Evolutionary conservation across 495 filamentous ascomycete genomes (phyloP), one percentile per base, ranked within the genome.

Genomic region (Lasiosphaeris hirsuta): DNA sequence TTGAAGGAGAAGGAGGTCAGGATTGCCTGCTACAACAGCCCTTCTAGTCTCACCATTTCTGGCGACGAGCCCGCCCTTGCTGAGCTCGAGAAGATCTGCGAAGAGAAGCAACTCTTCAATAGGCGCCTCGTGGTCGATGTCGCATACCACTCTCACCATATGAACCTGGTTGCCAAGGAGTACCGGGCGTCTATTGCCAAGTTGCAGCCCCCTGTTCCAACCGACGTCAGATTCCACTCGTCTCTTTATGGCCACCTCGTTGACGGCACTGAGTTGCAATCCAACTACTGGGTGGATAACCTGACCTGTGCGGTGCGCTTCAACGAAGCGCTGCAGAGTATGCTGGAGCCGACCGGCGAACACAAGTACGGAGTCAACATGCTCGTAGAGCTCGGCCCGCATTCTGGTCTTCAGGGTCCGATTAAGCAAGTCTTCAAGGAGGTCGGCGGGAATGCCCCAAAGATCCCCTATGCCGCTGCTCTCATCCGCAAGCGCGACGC

Each of bases 61-160:
- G 83, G 83, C 11, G 80, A 82, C 50, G 65, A 65, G 45, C 68
- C 67, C 10, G 79, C 76, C 13, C 68, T 85, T 18, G 67, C 75
- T n/a, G 73, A 80, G 53, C 65, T 86, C 9, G 69, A 79, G 47
- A 58, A 65, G 11, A 67, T 72, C 0, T 69, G 82, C 48, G 63
- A 76, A 18, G 68, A 71, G 13, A 74, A 77, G 15, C 60, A 75
- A 19, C 55, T 80, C 11, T 86, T 86, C 62, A 75, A 69, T 42
- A 72, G 84, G 43, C 72, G 74, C 10, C 76, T 88, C 0, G 67
- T 72, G 13, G 82, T 88, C n/a, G 75, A 81, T 33, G 70, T 77
- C 18, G 85, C 84, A 0, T 89, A 85, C 58, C 86, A 89, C 61
- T 87, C 84, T 2, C 76, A 78, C 48, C 82, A 87, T 57, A 87